These are phyloP conservation scores for Isabelozyma heimii DNA, from an alignment of 805 yeast genomes.

Conservation along the genomic window DNA sequence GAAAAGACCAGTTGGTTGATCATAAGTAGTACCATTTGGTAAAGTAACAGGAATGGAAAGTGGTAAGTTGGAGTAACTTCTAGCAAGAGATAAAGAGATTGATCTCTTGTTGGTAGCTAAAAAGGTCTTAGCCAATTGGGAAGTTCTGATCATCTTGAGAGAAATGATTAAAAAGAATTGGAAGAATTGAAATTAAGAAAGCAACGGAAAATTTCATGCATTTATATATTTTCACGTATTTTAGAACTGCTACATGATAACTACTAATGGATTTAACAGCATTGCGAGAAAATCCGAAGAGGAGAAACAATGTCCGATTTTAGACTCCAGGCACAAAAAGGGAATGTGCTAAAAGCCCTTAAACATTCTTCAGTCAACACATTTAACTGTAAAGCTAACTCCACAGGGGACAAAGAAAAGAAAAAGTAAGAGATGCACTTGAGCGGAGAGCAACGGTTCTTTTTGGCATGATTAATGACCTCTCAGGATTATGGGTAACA, in stretches of 20 bases:
- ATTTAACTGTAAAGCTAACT: background rate
- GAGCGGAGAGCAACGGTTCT: too few species aligned
- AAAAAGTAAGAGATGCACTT: too few species aligned
- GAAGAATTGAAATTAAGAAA: background rate
- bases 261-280: background rate
- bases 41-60: slow-evolving; percentile 46
- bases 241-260: background rate
- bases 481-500: too few species aligned
- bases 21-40: slow-evolving; percentile 71
- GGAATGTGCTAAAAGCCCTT: background rate
- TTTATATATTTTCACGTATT: too few species aligned
- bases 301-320: background rate
- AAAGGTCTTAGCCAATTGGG: slow-evolving; percentile 1
- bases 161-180: background rate
- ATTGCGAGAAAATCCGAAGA: background rate
- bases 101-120: slow-evolving; percentile 2
- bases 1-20: slow-evolving; percentile 86
- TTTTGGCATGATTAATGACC: too few species aligned
- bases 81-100: slow-evolving; percentile 4
- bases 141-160: slow-evolving; percentile 5
- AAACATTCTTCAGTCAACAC: background rate
- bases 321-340: background rate
- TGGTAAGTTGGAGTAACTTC: slow-evolving; percentile 31
- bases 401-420: too few species aligned
- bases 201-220: too few species aligned